Conservation (phyloP, 768 basidiomycete species). For the Saitozyma sp. region DNA sequence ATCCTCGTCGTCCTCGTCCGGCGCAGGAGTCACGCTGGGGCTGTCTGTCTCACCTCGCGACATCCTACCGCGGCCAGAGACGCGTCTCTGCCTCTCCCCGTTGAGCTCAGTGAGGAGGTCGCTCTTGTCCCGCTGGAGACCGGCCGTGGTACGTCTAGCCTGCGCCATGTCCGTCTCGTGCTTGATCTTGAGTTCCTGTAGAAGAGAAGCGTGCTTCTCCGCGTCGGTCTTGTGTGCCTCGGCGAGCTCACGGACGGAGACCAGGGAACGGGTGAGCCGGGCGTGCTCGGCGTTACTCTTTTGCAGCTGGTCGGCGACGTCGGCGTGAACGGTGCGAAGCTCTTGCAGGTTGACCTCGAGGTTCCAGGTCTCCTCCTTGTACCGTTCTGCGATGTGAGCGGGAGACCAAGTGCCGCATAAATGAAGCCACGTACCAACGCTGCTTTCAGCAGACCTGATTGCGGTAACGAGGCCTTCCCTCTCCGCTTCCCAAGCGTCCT, state of each 20-base stretch:
- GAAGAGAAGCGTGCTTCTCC: slow-evolving; percentile 65
- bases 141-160: slow-evolving; percentile 81
- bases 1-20: slow-evolving; percentile 51
- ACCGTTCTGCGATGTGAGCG: slow-evolving; percentile 65
- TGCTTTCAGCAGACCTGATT: slow-evolving; percentile 77
- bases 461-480: slow-evolving; percentile 72
- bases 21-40: slow-evolving; percentile 31
- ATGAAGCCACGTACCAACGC: slow-evolving; percentile 61
- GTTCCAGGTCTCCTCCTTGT: slow-evolving; percentile 99
- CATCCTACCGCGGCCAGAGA: slow-evolving; percentile 29
- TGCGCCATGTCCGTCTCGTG: slow-evolving; percentile 95
- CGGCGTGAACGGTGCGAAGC: slow-evolving; percentile 67
- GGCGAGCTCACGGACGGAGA: slow-evolving; percentile 67
- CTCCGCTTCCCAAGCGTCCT: slow-evolving; percentile 78
- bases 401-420: not conserved
- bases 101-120: slow-evolving; percentile 84
- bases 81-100: slow-evolving; percentile 43
- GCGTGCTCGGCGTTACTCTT: slow-evolving; percentile 81
- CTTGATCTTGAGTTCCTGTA: slow-evolving; percentile 78
- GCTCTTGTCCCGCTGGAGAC: slow-evolving; percentile 84
- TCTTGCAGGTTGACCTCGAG: slow-evolving; percentile 91
- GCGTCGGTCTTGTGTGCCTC: slow-evolving; percentile 86
- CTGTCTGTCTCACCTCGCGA: slow-evolving; percentile 35
- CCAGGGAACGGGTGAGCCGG: slow-evolving; percentile 72
- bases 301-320: slow-evolving; percentile 65